Evolutionary conservation across 1,284 basidiomycete species (phyloP).

Genomic region (Schizopora paradoxa): DNA sequence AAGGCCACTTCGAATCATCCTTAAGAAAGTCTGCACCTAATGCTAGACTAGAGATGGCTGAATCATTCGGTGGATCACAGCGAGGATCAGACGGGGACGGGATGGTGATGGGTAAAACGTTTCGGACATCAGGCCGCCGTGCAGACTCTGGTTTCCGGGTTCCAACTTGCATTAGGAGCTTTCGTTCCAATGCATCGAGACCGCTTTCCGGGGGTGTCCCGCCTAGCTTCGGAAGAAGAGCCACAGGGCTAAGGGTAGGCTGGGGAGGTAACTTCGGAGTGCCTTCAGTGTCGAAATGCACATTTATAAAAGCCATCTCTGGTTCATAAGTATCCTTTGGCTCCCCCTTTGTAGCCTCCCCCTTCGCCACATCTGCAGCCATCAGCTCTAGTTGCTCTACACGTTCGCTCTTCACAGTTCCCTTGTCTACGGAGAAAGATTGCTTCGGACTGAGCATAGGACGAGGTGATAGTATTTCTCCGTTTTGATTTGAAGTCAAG

Average conservation of each 20-base stretch:
- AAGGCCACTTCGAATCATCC: background rate
- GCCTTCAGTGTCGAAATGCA: too few species aligned
- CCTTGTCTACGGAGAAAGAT: constrained; percentile 37
- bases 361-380: constrained; percentile 41
- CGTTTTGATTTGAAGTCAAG: constrained; percentile 21
- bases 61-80: constrained; percentile 49
- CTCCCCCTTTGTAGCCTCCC: constrained; percentile 31
- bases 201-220: constrained; percentile 13
- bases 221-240: constrained; percentile 4
- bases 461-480: constrained; percentile 49
- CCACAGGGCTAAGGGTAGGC: constrained; percentile 11
- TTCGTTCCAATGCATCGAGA: constrained; percentile 21
- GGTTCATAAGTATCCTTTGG: constrained; percentile 55
- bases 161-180: constrained; percentile 23
- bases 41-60: constrained; percentile 69
- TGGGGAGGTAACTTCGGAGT: constrained; percentile 12
- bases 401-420: constrained; percentile 45
- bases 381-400: constrained; percentile 64
- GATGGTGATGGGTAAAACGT: constrained; percentile 43
- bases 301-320: constrained; percentile 7
- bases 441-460: constrained; percentile 56
- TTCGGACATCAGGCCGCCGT: constrained; percentile 42
- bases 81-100: constrained; percentile 30
- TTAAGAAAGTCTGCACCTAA: constrained; percentile 44
- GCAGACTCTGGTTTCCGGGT: constrained; percentile 19